Evolutionary conservation across 2,329 filamentous ascomycete genomes (phyloP).

Genomic region (Fusarium pseudograminearum): DNA sequence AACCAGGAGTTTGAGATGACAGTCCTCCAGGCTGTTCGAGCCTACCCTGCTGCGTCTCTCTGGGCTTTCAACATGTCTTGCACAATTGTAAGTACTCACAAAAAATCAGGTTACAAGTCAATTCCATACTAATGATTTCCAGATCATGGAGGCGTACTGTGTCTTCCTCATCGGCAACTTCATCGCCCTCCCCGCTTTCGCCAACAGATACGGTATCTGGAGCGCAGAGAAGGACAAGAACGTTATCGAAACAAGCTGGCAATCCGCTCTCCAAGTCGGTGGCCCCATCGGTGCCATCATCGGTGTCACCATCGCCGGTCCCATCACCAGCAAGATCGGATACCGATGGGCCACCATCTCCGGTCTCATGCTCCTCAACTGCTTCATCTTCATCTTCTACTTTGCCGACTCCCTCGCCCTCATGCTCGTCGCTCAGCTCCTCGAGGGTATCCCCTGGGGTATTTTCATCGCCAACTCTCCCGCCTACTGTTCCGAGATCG

Average conservation of each 20-base stretch:
- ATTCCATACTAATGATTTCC: neutral
- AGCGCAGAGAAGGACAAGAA: conserved; percentile 37
- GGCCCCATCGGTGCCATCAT: conserved; percentile 54
- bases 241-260: conserved; percentile 57
- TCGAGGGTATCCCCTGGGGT: conserved; percentile 72
- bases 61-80: conserved; percentile 64
- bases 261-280: conserved; percentile 52
- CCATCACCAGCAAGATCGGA: conserved; percentile 53
- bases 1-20: conserved; percentile 58
- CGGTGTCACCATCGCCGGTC: conserved; percentile 54
- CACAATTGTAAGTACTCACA: conserved; percentile 57
- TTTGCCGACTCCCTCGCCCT: conserved; percentile 60
- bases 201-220: conserved; percentile 53
- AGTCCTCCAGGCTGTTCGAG: conserved; percentile 54
- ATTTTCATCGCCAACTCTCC: conserved; percentile 73
- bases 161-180: conserved; percentile 63
- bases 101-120: too few species aligned
- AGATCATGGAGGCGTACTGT: conserved; percentile 65
- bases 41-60: conserved; percentile 59
- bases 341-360: conserved; percentile 54
- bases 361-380: conserved; percentile 55
- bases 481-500: conserved; percentile 71
- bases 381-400: conserved; percentile 63
- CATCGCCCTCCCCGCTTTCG: conserved; percentile 57
- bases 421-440: conserved; percentile 64